Conservation (phyloP, 257 asterid genomes). For the Lantana camara region DNA sequence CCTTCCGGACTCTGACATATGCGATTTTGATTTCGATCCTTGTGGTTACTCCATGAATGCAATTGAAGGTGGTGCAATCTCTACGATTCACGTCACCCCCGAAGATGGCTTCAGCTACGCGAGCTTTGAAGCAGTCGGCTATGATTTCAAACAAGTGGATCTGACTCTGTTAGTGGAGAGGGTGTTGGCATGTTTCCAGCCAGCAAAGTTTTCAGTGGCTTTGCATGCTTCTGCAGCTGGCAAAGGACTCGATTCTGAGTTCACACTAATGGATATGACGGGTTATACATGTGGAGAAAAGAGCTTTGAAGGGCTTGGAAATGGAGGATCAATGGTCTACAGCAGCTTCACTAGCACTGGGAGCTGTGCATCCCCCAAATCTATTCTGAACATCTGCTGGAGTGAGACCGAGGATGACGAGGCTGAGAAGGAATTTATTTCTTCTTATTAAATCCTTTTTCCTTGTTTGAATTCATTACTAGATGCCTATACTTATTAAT, state of each 20-base stretch:
- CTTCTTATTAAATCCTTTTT: neutral
- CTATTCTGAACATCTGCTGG: slow-evolving; percentile 66
- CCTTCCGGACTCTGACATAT: slow-evolving; percentile 67
- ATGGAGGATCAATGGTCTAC: slow-evolving; percentile 57
- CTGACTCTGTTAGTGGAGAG: slow-evolving; percentile 54
- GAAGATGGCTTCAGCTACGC: slow-evolving; percentile 93
- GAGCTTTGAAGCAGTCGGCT: slow-evolving; percentile 80
- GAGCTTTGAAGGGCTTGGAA: slow-evolving; percentile 50
- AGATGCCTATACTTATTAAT: neutral
- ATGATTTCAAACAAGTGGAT: slow-evolving; percentile 48
- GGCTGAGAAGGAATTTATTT: slow-evolving; percentile 42
- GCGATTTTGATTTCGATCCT: slow-evolving; percentile 81
- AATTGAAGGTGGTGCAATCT: slow-evolving; percentile 59
- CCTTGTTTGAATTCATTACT: neutral
- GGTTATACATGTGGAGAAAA: slow-evolving; percentile 57
- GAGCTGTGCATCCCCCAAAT: slow-evolving; percentile 69
- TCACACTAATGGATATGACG: slow-evolving; percentile 23
- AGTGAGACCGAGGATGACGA: slow-evolving; percentile 72
- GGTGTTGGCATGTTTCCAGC: slow-evolving; percentile 73
- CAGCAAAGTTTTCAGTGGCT: slow-evolving; percentile 69
- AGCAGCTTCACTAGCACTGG: slow-evolving; percentile 42
- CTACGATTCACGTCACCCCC: slow-evolving; percentile 77
- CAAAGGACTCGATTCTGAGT: slow-evolving; percentile 36
- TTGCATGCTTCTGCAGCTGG: slow-evolving; percentile 52
- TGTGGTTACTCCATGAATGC: slow-evolving; percentile 94